phyloP scores from a whole-genome alignment of 805 yeast genomes.

The Candida xiaguanensis region DNA sequence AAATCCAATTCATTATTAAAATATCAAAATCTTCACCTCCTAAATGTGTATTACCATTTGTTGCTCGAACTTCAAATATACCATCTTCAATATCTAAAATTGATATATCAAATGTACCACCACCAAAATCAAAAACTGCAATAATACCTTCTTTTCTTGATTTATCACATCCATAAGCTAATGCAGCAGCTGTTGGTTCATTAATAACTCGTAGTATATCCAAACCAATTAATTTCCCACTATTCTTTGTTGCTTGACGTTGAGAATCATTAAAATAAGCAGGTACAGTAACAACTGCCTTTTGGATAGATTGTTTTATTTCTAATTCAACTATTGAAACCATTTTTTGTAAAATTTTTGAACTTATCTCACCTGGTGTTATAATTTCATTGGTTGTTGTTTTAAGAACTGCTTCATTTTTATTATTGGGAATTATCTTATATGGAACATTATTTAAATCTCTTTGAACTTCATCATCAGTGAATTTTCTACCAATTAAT shows the following conservation, averaged over 20 bases:
- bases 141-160: constrained; percentile 47
- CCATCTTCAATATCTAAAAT: constrained; percentile 75
- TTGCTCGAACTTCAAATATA: constrained; percentile 76
- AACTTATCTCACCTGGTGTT: constrained; percentile 73
- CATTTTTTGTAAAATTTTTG: constrained; percentile 61
- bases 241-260: constrained; percentile 78
- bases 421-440: constrained; percentile 52
- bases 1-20: constrained; percentile 52
- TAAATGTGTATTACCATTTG: constrained; percentile 80
- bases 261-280: constrained; percentile 79
- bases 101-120: constrained; percentile 83
- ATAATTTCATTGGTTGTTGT: constrained; percentile 42
- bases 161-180: constrained; percentile 72
- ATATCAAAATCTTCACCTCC: constrained; percentile 88
- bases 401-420: constrained; percentile 70
- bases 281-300: constrained; percentile 82
- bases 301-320: constrained; percentile 42
- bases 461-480: constrained; percentile 66
- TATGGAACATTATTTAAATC: constrained; percentile 64
- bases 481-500: constrained; percentile 68
- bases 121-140: constrained; percentile 74
- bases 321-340: constrained; percentile 61
- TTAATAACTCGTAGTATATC: constrained; percentile 73
- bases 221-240: constrained; percentile 73
- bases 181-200: constrained; percentile 85